Base-by-base conservation (phyloP, 768 basidiomycete species). In the Gloeostereum incarnatum region DNA sequence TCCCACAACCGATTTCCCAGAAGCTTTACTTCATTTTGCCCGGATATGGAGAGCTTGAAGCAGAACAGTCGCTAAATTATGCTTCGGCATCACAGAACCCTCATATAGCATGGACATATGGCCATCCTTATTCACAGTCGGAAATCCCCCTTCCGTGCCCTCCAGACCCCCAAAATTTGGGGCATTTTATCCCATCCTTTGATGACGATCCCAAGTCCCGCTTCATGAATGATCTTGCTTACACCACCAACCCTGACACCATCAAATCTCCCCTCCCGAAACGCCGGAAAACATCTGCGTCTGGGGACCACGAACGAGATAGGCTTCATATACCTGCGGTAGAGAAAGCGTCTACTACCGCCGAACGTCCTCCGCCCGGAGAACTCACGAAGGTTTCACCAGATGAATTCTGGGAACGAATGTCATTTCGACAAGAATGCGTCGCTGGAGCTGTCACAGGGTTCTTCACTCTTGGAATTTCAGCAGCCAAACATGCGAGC, bases 181-280 rank as follows among this genome's bases (percentile, higher is more conserved):
- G 85, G 1, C 70, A 78, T 39, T 73, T 73, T 36, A 81, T 99
- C 16, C 96, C 96, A 2, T 81, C 75, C 39, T 90, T 98, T 53
- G 86, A 91, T n/a, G 96, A 99, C 51, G 92, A 96, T 57, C 93
- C 96, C 5, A 97, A 98, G 58, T 78, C 86, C 40, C 75, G 96
- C 13, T 97, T 97, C 56, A 60, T 99, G 55, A 85, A 88, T 56
- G 92, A 96, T 59, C 77, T 97, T 37, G 87, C 82, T 29, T 79
- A 74, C 45, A 85, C 74, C 6, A 75, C 71, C 34, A 72, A 76
- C 34, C 74, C 63, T 39, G 73, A 72, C 31, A 68, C 65, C 1
- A 56, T 81, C 41, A 70, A 62, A 50, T 78, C 81, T 6, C 81
- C 81, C 3, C 63, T 63, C 39, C 65, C 69, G 39, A 84, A 88